Evolutionary conservation across 1,139 yeast genomes (phyloP), one percentile per base, ranked within the genome.

Genomic region (Candida sp.): DNA sequence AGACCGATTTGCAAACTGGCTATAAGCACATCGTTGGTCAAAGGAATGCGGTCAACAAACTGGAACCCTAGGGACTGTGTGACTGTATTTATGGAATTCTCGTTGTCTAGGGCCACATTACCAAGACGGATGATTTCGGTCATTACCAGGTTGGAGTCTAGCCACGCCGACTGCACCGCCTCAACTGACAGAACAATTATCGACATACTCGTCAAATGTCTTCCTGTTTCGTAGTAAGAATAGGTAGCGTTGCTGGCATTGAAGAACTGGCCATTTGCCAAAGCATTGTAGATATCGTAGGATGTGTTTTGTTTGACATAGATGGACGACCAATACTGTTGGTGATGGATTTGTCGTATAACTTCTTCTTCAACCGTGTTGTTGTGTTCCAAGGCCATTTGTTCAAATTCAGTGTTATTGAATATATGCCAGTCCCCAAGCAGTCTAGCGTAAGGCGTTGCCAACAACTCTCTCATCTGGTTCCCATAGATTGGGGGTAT

Each of bases 1-100:
- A 88, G 74, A 46, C 96, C 96, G 54, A 89, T 85, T 65, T 86
- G 90, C 4, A 84, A 66, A 3, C 91, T 89, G 0, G 90, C 90
- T 17, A 77, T 58, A 25, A 85, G 63, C 3, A 79, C 83, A 2
- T 80, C 70, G 56, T 82, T 72, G 2, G 68, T 66, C 52, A 69
- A 75, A 1, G 49, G 49, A 39, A 46, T 41, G 30, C 17, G 42
- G 45, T 52, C 54, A 42, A 46, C 9, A 23, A 49, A 46, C 35
- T 44, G 48, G 33, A 50, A 50, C 5, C 40, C 41, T 23, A 50
- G 28, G 17, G 53, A 31, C 30, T 43, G 43, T 11, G 51, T 50
- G 23, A 34, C 41, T 11, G 45, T 30, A 8, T 39, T 47, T 26
- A 50, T 23, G 7, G 49, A 26, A 25, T 34, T 28, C 17, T 44